phyloP scores from a whole-genome alignment of 768 basidiomycete species.

The Calocera cornea region DNA sequence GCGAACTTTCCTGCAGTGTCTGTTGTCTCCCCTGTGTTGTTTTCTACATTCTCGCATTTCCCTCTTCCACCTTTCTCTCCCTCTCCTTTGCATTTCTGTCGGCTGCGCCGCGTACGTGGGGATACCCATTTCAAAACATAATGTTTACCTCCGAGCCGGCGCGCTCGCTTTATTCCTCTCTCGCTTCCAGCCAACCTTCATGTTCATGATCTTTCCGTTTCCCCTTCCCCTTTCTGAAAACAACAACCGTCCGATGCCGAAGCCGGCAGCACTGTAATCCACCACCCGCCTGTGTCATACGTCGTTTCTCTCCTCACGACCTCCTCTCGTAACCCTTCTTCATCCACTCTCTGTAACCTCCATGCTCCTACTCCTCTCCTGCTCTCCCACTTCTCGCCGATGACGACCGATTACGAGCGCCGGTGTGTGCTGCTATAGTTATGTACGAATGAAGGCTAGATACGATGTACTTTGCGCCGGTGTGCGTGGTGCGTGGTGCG shows the following conservation, averaged over 20 bases:
- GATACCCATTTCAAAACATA: background rate
- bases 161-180: background rate
- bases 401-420: conserved; percentile 2
- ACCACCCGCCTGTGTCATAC: background rate
- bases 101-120: background rate
- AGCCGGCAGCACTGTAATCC: background rate
- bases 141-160: background rate
- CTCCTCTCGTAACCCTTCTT: background rate
- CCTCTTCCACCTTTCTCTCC: too few species aligned
- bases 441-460: background rate
- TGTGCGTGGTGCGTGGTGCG: background rate
- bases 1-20: background rate
- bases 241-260: background rate
- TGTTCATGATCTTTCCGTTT: background rate
- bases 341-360: background rate
- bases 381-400: background rate
- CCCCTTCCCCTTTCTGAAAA: background rate
- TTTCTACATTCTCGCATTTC: background rate
- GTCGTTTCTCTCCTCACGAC: background rate
- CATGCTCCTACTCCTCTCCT: background rate
- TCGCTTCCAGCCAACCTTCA: background rate
- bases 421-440: background rate
- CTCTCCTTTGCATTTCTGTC: background rate
- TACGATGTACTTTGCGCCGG: background rate
- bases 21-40: background rate